These are phyloP conservation scores for Fusarium nisikadoi DNA, from an alignment of 2,329 filamentous ascomycete species.

Conservation along the genomic window DNA sequence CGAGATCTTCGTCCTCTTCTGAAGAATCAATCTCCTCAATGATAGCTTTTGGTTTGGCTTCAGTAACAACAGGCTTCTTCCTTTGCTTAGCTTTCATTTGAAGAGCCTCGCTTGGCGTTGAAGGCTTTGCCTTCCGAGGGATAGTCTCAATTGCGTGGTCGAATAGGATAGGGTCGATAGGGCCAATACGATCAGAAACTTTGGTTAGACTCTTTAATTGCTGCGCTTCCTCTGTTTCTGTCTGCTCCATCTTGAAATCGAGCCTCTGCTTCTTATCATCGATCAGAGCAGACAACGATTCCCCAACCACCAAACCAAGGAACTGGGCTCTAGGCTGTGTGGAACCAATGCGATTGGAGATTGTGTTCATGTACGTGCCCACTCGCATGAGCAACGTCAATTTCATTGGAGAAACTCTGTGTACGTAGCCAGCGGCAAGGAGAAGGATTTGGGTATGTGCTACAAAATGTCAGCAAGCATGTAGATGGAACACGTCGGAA, in stretches of 20 bases:
- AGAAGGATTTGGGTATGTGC: slow-evolving; percentile 84
- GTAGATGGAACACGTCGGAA: neutral
- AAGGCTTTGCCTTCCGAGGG: slow-evolving; percentile 3
- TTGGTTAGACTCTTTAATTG: slow-evolving; percentile 78
- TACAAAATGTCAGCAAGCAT: slow-evolving; percentile 52
- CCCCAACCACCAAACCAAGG: slow-evolving; percentile 88
- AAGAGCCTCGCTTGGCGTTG: slow-evolving; percentile 1
- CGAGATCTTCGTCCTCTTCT: slow-evolving; percentile 73
- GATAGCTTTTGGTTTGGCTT: slow-evolving; percentile 56
- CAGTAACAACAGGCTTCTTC: slow-evolving; percentile 43
- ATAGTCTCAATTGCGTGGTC: neutral
- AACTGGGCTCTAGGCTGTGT: slow-evolving; percentile 81
- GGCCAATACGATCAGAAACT: slow-evolving; percentile 71
- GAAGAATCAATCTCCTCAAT: slow-evolving; percentile 74
- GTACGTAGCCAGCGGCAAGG: slow-evolving; percentile 79
- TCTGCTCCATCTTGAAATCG: slow-evolving; percentile 86
- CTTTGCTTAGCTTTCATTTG: slow-evolving; percentile 45
- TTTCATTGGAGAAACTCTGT: slow-evolving; percentile 72
- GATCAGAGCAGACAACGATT: slow-evolving; percentile 71
- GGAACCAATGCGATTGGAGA: slow-evolving; percentile 86
- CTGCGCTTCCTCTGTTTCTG: slow-evolving; percentile 74
- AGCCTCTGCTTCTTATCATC: slow-evolving; percentile 78
- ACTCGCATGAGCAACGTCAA: slow-evolving; percentile 77
- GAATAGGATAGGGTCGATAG: slow-evolving; percentile 61
- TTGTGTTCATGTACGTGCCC: slow-evolving; percentile 76